Conservation (phyloP, 1,284 basidiomycete genomes). For the Mycosarcoma maydis region DNA sequence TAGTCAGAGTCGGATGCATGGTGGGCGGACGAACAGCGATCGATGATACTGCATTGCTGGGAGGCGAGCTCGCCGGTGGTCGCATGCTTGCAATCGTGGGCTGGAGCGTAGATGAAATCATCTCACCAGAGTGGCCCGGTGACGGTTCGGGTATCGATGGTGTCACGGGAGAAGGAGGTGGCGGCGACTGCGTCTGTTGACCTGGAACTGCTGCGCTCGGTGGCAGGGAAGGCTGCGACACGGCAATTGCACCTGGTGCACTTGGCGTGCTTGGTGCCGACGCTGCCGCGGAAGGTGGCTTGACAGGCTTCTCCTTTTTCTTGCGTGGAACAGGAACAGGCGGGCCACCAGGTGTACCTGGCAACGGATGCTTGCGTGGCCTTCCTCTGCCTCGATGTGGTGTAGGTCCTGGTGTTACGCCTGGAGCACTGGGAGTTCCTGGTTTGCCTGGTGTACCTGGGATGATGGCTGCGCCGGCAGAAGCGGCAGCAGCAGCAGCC, state of each 20-base stretch:
- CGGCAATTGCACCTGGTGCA: conserved; percentile 5
- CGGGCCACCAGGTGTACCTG: conserved; percentile 42
- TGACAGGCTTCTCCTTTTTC: conserved; percentile 43
- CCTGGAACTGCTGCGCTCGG: neutral
- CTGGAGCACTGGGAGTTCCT: conserved; percentile 24
- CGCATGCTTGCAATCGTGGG: conserved; percentile 16
- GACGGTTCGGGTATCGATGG: conserved; percentile 37
- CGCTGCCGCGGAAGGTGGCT: conserved; percentile 9
- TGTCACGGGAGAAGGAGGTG: conserved; percentile 16
- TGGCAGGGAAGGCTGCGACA: conserved; percentile 13
- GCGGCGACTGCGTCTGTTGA: conserved; percentile 12
- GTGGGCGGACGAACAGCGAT: conserved; percentile 27
- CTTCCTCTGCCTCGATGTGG: conserved; percentile 43
- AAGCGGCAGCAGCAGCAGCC: conserved; percentile 8
- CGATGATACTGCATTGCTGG: conserved; percentile 2
- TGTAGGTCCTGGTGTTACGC: conserved; percentile 29
- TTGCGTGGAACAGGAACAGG: conserved; percentile 28
- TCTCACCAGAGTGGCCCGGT: conserved; percentile 37
- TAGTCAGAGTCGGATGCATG: conserved; percentile 40
- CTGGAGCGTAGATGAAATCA: conserved; percentile 30
- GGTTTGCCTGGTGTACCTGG: conserved; percentile 9
- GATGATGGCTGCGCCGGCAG: conserved; percentile 4
- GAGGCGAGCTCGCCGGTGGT: conserved; percentile 17
- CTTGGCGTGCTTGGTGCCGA: conserved; percentile 11
- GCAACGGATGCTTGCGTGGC: conserved; percentile 45